phyloP scores from a whole-genome alignment of 1,284 basidiomycete species.

The Ustilago hordei region DNA sequence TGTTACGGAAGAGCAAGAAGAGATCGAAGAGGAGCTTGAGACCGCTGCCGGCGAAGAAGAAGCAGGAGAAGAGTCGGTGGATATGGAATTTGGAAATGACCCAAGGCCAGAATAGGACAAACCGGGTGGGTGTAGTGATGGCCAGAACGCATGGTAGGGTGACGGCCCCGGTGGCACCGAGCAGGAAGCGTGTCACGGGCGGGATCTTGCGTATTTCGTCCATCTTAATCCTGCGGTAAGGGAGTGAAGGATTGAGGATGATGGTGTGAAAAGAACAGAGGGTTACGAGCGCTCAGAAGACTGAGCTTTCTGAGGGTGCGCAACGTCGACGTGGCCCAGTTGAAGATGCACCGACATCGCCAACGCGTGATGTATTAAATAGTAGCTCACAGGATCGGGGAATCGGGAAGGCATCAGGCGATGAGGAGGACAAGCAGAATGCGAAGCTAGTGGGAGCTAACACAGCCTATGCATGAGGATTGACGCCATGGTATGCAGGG shows the following conservation, averaged over 20 bases:
- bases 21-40: slow-evolving; percentile 61
- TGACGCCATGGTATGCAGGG: too few relatives aligned
- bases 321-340: slow-evolving; percentile 40
- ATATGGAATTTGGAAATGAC: slow-evolving; percentile 74
- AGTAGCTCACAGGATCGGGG: too few relatives aligned
- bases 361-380: too few relatives aligned
- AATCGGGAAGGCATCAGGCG: too few relatives aligned
- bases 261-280: not conserved
- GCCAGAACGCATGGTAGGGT: slow-evolving; percentile 77
- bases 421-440: too few relatives aligned
- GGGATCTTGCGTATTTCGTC: slow-evolving; percentile 77
- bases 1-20: slow-evolving; percentile 59
- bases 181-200: slow-evolving; percentile 82
- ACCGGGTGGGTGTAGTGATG: slow-evolving; percentile 74
- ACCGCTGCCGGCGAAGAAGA: slow-evolving; percentile 76
- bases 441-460: too few relatives aligned
- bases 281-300: not conserved
- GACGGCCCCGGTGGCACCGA: slow-evolving; percentile 76
- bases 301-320: not conserved
- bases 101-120: slow-evolving; percentile 75
- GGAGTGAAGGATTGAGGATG: slow-evolving; percentile 1
- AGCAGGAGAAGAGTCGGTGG: slow-evolving; percentile 81
- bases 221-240: slow-evolving; percentile 14
- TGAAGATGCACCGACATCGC: too few relatives aligned
- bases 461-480: too few relatives aligned